phyloP scores from a whole-genome alignment of 495 filamentous ascomycete species.

The Hypoxylon lienhwacheense region DNA sequence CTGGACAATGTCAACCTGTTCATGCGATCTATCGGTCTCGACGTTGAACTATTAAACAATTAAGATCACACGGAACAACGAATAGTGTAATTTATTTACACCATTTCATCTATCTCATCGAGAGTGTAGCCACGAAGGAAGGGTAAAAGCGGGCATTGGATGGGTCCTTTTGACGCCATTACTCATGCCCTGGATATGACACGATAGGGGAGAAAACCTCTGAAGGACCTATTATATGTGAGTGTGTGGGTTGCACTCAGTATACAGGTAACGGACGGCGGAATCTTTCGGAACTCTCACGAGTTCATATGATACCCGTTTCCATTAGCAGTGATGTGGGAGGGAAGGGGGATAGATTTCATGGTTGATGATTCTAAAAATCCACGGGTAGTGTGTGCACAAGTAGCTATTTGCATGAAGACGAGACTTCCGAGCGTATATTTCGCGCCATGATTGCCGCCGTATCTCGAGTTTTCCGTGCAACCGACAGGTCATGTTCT shows the following conservation, averaged over 20 bases:
- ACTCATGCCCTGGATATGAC: background rate
- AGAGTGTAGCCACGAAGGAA: background rate
- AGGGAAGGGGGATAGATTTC: slow-evolving; percentile 12
- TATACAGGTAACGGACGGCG: slow-evolving; percentile 6
- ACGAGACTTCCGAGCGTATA: background rate
- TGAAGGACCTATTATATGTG: background rate
- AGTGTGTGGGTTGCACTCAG: background rate
- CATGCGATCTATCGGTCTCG: slow-evolving; percentile 96
- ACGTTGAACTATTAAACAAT: slow-evolving; percentile 83
- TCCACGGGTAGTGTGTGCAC: slow-evolving; percentile 7
- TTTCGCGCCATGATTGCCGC: background rate
- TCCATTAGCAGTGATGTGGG: slow-evolving; percentile 8
- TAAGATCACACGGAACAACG: slow-evolving; percentile 45
- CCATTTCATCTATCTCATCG: background rate
- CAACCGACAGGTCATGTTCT: background rate
- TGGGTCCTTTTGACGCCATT: background rate
- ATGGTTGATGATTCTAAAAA: slow-evolving; percentile 8
- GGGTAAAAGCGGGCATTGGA: slow-evolving; percentile 9
- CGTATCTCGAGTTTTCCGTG: background rate
- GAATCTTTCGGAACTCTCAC: slow-evolving; percentile 21
- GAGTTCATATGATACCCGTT: slow-evolving; percentile 27
- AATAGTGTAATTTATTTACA: background rate
- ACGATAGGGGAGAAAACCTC: background rate
- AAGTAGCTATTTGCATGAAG: slow-evolving; percentile 9
- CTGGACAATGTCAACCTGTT: slow-evolving; percentile 94